Conservation (phyloP, 805 yeast species). For the Hanseniaspora clermontiae region DNA sequence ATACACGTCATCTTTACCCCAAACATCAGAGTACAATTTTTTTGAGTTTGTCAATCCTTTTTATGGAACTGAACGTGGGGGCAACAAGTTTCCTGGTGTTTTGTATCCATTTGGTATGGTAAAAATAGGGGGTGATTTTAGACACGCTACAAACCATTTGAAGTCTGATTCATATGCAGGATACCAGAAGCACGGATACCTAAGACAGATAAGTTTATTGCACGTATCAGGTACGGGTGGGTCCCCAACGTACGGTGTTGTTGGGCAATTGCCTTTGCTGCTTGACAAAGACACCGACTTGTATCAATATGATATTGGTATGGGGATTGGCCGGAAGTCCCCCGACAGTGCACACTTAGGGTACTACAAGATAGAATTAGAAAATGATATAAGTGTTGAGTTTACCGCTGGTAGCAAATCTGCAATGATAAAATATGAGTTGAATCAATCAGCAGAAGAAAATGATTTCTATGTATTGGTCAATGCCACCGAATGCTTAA, state of each 20-base stretch:
- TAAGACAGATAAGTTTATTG: slow-evolving; percentile 30
- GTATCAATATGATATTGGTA: slow-evolving; percentile 9
- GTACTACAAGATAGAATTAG: slow-evolving; percentile 20
- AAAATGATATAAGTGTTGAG: slow-evolving; percentile 21
- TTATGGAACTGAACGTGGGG: slow-evolving; percentile 28
- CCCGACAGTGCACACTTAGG: slow-evolving; percentile 24
- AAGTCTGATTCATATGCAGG: slow-evolving; percentile 27
- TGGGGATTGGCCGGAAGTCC: slow-evolving; percentile 14
- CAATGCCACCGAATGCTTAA: slow-evolving; percentile 25
- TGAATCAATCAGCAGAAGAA: slow-evolving; percentile 12
- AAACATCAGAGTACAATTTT: background rate
- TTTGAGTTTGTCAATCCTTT: slow-evolving; percentile 25
- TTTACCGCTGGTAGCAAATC: slow-evolving; percentile 25
- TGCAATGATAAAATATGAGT: slow-evolving; percentile 23
- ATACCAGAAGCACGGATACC: slow-evolving; percentile 25
- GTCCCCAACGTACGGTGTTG: slow-evolving; percentile 29
- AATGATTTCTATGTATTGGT: slow-evolving; percentile 20
- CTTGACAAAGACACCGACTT: background rate
- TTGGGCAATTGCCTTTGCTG: slow-evolving; percentile 24
- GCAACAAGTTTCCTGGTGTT: slow-evolving; percentile 30
- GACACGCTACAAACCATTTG: slow-evolving; percentile 9
- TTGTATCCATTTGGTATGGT: slow-evolving; percentile 31
- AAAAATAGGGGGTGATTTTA: slow-evolving; percentile 28
- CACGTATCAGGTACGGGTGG: slow-evolving; percentile 34
- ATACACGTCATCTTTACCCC: background rate